Evolutionary conservation across 768 basidiomycete genomes (phyloP), one percentile per base, ranked within the genome.

Genomic region (Boletus sp.): DNA sequence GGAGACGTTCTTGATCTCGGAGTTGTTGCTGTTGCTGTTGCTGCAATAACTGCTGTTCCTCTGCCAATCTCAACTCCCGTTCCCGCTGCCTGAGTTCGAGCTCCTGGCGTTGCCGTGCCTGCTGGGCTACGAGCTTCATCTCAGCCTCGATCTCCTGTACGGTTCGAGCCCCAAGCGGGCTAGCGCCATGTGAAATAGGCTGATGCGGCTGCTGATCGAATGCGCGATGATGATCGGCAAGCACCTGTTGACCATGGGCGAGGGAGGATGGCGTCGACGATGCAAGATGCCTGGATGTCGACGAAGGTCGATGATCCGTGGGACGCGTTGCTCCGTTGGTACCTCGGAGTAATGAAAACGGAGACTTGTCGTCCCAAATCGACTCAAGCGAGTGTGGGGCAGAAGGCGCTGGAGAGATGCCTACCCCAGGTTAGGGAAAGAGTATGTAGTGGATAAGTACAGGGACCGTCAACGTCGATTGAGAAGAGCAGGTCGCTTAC

Each of bases 141-240:
- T 93, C 91, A 4, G 84, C 81, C 64, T 93, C 91, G 54, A 93
- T 85, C 59, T 93, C 91, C 59, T 89, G 84, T 27, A 93, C 66
- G 0, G 89, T 91, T 19, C 83, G 83, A 10, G 78, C 75, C 34
- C 77, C 77, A 6, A 63, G 65, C 39, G 75, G 75, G 50, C 59
- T 62, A 32, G 61, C 27, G 43, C 67, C 72, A 54, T 70, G 75
- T 15, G 73, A 66, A 51, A 66, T 62, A 7, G 65, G 57, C 53
- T 71, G 74, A 19, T 76, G 78, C 42, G 49, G 32, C 3, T 56
- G 79, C 47, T 56, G 80, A 78, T 64, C 75, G 67, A 42, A 69
- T 52, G 47, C 48, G 55, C 44, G 72, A 64, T 59, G 71, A 56
- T 56, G 75, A 67, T 57, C 74, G 57, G 47, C 67, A 62, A 54